Evolutionary conservation across 106 monocot genomes (phyloP).

Genomic region (Phalaenopsis aphrodite): DNA sequence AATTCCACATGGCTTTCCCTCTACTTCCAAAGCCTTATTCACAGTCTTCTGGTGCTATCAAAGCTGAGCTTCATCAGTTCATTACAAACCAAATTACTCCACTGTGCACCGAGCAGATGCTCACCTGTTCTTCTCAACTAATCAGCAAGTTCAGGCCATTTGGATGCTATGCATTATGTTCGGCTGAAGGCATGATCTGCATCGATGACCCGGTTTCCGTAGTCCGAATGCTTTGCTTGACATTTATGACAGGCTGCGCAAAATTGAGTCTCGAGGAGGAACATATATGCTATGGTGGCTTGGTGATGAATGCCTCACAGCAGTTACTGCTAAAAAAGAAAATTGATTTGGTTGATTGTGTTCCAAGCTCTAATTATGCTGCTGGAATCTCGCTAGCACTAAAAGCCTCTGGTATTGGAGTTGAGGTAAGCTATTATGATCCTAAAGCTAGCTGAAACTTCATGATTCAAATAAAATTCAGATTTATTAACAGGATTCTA

Average conservation of each 20-base stretch:
- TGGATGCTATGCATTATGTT: slow-evolving; percentile 42
- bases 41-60: slow-evolving; percentile 5
- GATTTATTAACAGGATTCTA: background rate
- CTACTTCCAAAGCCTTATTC: too few relatives aligned
- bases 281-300: slow-evolving; percentile 31
- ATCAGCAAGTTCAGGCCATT: slow-evolving; percentile 32
- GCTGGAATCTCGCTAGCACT: slow-evolving; percentile 40
- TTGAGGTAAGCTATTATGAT: slow-evolving; percentile 18
- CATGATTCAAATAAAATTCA: background rate
- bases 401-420: slow-evolving; percentile 35
- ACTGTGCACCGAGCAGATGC: slow-evolving; percentile 12
- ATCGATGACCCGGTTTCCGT: slow-evolving; percentile 23
- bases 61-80: slow-evolving; percentile 10
- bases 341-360: background rate
- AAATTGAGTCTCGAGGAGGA: slow-evolving; percentile 10
- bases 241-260: slow-evolving; percentile 17
- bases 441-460: background rate
- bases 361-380: slow-evolving; percentile 8
- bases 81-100: slow-evolving; percentile 16
- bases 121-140: background rate
- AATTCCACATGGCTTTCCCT: background rate
- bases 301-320: slow-evolving; percentile 16
- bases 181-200: slow-evolving; percentile 33
- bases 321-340: slow-evolving; percentile 20
- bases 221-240: slow-evolving; percentile 32